phyloP scores from a whole-genome alignment of 257 asterid genomes.

The Sherardia arvensis region DNA sequence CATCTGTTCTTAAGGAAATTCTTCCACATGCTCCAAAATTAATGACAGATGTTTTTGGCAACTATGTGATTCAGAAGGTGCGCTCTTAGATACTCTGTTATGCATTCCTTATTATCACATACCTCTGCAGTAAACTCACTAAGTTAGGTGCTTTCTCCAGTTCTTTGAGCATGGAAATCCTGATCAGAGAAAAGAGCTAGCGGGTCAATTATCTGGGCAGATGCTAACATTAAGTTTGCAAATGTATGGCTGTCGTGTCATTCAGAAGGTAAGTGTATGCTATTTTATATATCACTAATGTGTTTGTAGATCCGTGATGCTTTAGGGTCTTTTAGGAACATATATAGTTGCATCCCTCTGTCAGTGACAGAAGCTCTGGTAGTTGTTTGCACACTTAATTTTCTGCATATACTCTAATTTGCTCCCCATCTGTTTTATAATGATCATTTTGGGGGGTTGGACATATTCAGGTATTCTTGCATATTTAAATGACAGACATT shows the following conservation, averaged over 20 bases:
- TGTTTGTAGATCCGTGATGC: background rate
- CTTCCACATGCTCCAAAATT: constrained; percentile 70
- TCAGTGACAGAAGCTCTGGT: background rate
- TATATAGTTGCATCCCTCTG: background rate
- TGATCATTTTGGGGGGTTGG: background rate
- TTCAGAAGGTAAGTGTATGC: constrained; percentile 61
- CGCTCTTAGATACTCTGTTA: constrained; percentile 7
- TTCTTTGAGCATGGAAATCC: constrained; percentile 76
- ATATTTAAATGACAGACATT: no score
- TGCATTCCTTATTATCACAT: constrained; percentile 5
- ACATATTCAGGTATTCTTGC: background rate
- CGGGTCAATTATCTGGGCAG: constrained; percentile 56
- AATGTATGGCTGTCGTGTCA: constrained; percentile 96
- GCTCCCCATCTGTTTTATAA: background rate
- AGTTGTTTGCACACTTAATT: background rate
- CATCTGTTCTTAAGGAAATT: constrained; percentile 58
- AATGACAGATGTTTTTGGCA: constrained; percentile 83
- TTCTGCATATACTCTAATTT: background rate
- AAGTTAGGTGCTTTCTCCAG: constrained; percentile 24
- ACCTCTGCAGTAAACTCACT: background rate
- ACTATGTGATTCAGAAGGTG: constrained; percentile 93
- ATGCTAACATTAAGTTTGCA: constrained; percentile 73
- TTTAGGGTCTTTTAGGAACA: background rate
- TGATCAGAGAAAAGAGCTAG: constrained; percentile 73
- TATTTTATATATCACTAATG: background rate